These are phyloP conservation scores for Pythium plurisporium DNA, from an alignment of 352 stramenopile species.

Conservation along the genomic window DNA sequence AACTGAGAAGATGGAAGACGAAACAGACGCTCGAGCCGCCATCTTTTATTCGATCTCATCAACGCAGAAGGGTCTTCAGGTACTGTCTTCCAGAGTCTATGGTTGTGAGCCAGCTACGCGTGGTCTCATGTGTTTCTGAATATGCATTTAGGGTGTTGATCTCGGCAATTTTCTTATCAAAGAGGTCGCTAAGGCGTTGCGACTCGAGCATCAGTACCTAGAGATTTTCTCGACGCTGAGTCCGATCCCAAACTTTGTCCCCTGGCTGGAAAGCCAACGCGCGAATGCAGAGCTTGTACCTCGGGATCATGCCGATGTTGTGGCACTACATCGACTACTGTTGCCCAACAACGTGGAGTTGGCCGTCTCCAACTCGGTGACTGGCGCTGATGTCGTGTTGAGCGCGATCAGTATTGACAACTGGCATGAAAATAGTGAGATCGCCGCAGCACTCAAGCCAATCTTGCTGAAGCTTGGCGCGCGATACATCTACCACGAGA, in stretches of 20 bases:
- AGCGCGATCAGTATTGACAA: slow-evolving; percentile 37
- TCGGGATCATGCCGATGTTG: slow-evolving; percentile 22
- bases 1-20: slow-evolving; percentile 61
- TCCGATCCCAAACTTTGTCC: slow-evolving; percentile 91
- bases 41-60: slow-evolving; percentile 97
- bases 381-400: slow-evolving; percentile 27
- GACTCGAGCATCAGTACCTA: slow-evolving; percentile 60
- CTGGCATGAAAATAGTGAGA: slow-evolving; percentile 41
- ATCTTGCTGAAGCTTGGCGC: slow-evolving; percentile 62
- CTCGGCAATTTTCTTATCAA: slow-evolving; percentile 97
- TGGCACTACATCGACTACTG: slow-evolving; percentile 28
- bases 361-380: neutral
- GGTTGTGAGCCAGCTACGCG: neutral
- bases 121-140: slow-evolving; percentile 2
- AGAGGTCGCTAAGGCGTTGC: slow-evolving; percentile 85
- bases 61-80: slow-evolving; percentile 87
- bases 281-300: slow-evolving; percentile 33
- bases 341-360: neutral
- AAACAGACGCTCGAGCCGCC: slow-evolving; percentile 60
- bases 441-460: slow-evolving; percentile 45
- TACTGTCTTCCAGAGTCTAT: slow-evolving; percentile 10
- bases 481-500: slow-evolving; percentile 73
- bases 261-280: slow-evolving; percentile 88
- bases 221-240: slow-evolving; percentile 93
- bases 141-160: slow-evolving; percentile 73